Conservation (phyloP, 371 early-diverging fungal species). For the Mortierella sp. region DNA sequence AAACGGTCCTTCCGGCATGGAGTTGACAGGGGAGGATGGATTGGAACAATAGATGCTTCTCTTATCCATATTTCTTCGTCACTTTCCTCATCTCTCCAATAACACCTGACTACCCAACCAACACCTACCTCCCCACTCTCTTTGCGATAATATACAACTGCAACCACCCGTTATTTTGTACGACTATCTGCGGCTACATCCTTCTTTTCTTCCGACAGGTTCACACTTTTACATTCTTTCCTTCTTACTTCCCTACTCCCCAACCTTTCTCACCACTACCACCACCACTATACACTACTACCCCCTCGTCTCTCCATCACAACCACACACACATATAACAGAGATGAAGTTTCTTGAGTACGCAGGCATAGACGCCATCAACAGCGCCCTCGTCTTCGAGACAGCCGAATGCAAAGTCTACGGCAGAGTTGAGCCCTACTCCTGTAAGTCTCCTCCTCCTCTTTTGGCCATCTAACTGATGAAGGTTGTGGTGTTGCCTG, state of each 20-base stretch:
- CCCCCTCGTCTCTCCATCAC: not conserved
- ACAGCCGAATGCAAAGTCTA: constrained; percentile 72
- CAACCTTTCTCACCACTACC: not conserved
- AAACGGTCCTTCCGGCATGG: too few species aligned
- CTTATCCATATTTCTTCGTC: not conserved
- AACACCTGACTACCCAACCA: too few species aligned
- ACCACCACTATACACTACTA: too few species aligned
- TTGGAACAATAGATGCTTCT: too few species aligned
- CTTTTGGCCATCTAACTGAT: not conserved
- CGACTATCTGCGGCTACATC: too few species aligned
- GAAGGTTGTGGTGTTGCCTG: not conserved
- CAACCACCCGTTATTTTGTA: too few species aligned
- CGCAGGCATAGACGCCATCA: constrained; percentile 67
- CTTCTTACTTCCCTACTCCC: not conserved
- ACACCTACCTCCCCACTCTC: not conserved
- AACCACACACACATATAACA: not conserved
- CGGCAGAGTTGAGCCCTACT: constrained; percentile 92
- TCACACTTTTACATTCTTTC: too few species aligned
- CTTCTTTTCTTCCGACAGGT: too few species aligned
- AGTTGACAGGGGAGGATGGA: too few species aligned
- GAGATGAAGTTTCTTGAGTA: constrained; percentile 62
- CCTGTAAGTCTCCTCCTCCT: constrained; percentile 70
- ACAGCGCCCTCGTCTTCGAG: constrained; percentile 71
- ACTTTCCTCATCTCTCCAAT: not conserved
- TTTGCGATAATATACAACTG: too few species aligned